These are phyloP conservation scores for Penicillium sp. DNA, from an alignment of 2,329 filamentous ascomycete species.

Conservation along the genomic window DNA sequence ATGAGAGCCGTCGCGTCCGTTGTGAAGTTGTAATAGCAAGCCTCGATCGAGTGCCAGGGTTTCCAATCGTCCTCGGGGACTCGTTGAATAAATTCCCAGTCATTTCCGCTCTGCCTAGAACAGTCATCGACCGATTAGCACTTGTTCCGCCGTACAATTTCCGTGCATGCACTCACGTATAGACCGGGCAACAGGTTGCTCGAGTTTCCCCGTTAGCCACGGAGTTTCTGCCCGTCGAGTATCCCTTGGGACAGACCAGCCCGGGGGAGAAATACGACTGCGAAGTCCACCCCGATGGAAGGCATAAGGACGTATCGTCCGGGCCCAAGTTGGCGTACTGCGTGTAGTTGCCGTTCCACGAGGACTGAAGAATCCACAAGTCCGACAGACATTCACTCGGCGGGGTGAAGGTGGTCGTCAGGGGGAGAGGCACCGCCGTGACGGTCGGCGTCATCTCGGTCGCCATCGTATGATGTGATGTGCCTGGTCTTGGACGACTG, in stretches of 20 bases:
- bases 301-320: background rate
- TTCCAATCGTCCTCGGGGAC: background rate
- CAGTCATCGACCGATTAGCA: too few species aligned
- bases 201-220: background rate
- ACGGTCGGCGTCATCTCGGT: background rate
- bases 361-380: background rate
- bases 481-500: too few species aligned
- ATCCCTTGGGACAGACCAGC: background rate
- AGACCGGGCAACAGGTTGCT: slow-evolving; percentile 1
- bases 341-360: background rate
- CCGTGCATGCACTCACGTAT: background rate
- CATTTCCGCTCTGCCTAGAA: background rate
- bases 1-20: background rate
- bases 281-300: background rate
- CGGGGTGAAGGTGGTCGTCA: slow-evolving; percentile 1
- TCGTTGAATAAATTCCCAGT: background rate
- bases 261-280: background rate
- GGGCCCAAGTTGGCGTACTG: slow-evolving; percentile 1
- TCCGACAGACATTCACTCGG: background rate
- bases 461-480: too few species aligned
- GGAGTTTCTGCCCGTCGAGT: background rate
- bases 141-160: too few species aligned
- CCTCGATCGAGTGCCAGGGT: background rate
- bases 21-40: background rate
- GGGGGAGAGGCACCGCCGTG: background rate